Percentiles rank a stretch among this genome's conserved stretches.
Conservation (phyloP, 1,284 basidiomycete genomes). For the Pisolithus thermaeus region DNA sequence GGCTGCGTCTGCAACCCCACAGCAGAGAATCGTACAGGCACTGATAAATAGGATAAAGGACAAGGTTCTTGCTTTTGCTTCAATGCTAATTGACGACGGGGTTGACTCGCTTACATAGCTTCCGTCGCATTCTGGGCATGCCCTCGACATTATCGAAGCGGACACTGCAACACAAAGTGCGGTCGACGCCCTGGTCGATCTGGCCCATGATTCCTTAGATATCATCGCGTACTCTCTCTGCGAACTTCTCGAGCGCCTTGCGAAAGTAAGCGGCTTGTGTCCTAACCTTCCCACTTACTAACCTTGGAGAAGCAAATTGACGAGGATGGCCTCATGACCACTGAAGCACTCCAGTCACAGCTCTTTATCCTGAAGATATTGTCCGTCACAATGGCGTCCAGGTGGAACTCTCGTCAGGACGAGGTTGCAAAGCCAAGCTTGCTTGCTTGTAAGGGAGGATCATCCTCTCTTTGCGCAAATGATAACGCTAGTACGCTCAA, state of each 20-base stretch:
- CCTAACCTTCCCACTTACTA: slow-evolving; percentile 7
- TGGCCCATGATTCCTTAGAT: slow-evolving; percentile 70
- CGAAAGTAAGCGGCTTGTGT: slow-evolving; percentile 51
- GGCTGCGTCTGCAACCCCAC: slow-evolving; percentile 44
- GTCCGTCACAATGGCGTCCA: slow-evolving; percentile 70
- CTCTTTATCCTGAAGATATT: slow-evolving; percentile 86
- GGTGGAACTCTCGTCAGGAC: slow-evolving; percentile 50
- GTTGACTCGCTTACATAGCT: slow-evolving; percentile 42
- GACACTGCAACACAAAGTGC: slow-evolving; percentile 70
- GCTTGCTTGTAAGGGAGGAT: slow-evolving; percentile 34
- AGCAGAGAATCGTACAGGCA: slow-evolving; percentile 67
- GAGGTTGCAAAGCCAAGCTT: slow-evolving; percentile 37
- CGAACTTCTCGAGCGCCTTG: slow-evolving; percentile 69
- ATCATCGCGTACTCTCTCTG: slow-evolving; percentile 75
- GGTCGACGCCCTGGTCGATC: slow-evolving; percentile 72
- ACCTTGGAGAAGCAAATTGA: slow-evolving; percentile 44
- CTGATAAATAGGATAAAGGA: slow-evolving; percentile 68
- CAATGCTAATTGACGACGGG: neutral
- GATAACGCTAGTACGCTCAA: slow-evolving; percentile 11
- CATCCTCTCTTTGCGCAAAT: slow-evolving; percentile 15
- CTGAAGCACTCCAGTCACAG: slow-evolving; percentile 84
- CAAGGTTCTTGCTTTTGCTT: slow-evolving; percentile 41
- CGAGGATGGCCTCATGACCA: slow-evolving; percentile 44
- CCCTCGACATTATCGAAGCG: slow-evolving; percentile 67
- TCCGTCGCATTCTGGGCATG: slow-evolving; percentile 77